Evolutionary conservation across 352 stramenopile genomes (phyloP), one percentile per base, ranked within the genome.

Genomic region (Peronospora destructor): DNA sequence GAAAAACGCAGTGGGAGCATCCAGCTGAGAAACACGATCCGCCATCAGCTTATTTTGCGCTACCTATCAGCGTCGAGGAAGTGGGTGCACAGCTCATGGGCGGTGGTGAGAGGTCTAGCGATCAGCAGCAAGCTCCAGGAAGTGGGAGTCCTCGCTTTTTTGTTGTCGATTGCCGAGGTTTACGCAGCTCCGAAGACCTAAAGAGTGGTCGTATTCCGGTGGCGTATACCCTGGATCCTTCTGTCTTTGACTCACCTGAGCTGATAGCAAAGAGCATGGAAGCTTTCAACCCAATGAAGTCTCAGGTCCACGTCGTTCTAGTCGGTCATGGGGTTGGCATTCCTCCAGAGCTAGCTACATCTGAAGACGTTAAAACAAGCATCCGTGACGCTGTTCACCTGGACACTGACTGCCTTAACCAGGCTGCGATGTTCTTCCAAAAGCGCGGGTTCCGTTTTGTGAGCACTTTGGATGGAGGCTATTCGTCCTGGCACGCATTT

Each of bases 371-470:
- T 4, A 85, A 84, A 64, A 85, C 77, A 2, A 86, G 71, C 29
- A 71, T 91, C 17, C 80, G 80, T 6, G 80, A 91, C 55, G 76
- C 77, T 25, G 75, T 89, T 19, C 75, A 75, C 26, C 55, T 78
- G 14, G 80, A 91, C 19, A 67, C 68, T 0, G 77, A 85, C 43
- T 70, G 68, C 16, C 65, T 91, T 14, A 91, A 91, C 53, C 77
- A 82, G 26, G 80, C 80, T 0, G 75, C 77, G 12, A 55, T 91
- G 0, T 88, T 87, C 19, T 91, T 91, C 56, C 80, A 91, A 58
- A 91, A 91, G 55, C 71, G 71, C 34, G 75, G 69, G 1, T 91
- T 91, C 46, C 77, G 80, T n/a, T 91, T 87, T 48, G 73, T 91
- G 30, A 87, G 80, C 26, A 73, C 59, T 6, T 45, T 91, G 11